Evolutionary conservation across 2,329 filamentous ascomycete species (phyloP).

Genomic region (Hypomyces perniciosus): DNA sequence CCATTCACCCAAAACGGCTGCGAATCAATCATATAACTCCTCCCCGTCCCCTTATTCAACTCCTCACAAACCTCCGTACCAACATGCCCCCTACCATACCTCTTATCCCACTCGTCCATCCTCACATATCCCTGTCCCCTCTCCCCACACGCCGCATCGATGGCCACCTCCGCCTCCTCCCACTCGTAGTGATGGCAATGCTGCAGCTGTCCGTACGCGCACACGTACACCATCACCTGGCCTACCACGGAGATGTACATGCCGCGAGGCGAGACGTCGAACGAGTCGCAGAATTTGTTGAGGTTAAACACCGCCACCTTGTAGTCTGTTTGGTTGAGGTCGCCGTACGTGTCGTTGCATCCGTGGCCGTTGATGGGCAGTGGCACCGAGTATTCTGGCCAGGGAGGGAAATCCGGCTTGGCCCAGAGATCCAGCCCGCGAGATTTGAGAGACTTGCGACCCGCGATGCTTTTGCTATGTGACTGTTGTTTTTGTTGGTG

Average conservation of each 20-base stretch:
- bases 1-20: not conserved
- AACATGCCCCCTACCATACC: not conserved
- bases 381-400: constrained; percentile 1
- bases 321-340: constrained; percentile 4
- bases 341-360: not conserved
- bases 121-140: not conserved
- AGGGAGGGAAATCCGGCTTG: not conserved
- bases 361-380: not conserved
- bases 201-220: not conserved
- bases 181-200: constrained; percentile 4
- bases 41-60: not conserved
- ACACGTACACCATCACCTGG: not conserved
- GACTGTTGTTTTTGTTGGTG: not conserved
- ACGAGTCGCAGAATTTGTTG: not conserved
- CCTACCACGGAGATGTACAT: constrained; percentile 1
- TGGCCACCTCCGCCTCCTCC: not conserved
- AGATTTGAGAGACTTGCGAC: not conserved
- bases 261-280: not conserved
- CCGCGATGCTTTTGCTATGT: not conserved
- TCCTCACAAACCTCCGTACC: not conserved
- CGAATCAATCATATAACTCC: not conserved
- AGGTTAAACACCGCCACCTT: not conserved
- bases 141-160: not conserved
- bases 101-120: not conserved
- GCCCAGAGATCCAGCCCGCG: not conserved